Conservation (phyloP, 805 yeast genomes). For the Candida maltosa region DNA sequence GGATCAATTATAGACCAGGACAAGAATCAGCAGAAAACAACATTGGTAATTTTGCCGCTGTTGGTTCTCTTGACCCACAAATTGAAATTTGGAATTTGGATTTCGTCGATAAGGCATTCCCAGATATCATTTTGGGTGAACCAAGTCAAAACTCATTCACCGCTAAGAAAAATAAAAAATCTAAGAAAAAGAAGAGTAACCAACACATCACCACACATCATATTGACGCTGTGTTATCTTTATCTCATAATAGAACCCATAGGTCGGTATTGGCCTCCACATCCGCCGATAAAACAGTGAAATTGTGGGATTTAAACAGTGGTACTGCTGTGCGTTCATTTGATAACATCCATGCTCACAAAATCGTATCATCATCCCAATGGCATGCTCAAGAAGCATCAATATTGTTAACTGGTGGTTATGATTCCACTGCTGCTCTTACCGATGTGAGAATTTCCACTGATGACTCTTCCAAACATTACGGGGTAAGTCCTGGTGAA, state of each 20-base stretch:
- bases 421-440: conserved; percentile 80
- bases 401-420: conserved; percentile 84
- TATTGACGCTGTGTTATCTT: conserved; percentile 88
- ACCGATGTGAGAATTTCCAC: conserved; percentile 79
- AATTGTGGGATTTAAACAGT: conserved; percentile 86
- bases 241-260: conserved; percentile 77
- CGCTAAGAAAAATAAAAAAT: conserved; percentile 39
- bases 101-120: conserved; percentile 88
- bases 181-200: conserved; percentile 45
- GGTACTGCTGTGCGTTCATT: conserved; percentile 79
- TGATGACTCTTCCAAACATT: conserved; percentile 60
- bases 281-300: conserved; percentile 92
- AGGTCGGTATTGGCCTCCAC: conserved; percentile 88
- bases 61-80: conserved; percentile 96
- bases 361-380: conserved; percentile 78
- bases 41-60: conserved; percentile 88
- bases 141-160: conserved; percentile 45
- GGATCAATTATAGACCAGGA: conserved; percentile 78
- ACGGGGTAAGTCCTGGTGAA: conserved; percentile 62
- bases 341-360: conserved; percentile 66
- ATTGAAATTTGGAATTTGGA: conserved; percentile 97
- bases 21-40: conserved; percentile 33
- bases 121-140: conserved; percentile 89
- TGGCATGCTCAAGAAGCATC: conserved; percentile 76
- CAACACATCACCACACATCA: conserved; percentile 72